These are phyloP conservation scores for Stemphylium vesicarium DNA, from an alignment of 2,329 filamentous ascomycete species.

Conservation along the genomic window DNA sequence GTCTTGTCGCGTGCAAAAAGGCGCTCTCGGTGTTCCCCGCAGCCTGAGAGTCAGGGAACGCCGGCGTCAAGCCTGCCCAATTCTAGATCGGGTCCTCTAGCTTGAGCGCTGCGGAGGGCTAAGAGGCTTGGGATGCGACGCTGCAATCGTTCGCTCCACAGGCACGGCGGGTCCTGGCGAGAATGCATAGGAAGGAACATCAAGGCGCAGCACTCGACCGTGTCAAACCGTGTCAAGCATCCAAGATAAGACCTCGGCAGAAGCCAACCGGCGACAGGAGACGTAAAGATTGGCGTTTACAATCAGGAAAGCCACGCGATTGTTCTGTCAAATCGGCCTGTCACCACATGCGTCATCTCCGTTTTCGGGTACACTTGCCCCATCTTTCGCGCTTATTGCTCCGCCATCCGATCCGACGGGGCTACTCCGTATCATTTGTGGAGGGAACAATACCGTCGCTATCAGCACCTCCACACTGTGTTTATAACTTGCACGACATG, in stretches of 20 bases:
- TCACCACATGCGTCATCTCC: slow-evolving; percentile 12
- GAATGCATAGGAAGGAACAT: background rate
- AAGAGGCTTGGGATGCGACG: slow-evolving; percentile 5
- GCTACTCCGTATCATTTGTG: slow-evolving; percentile 11
- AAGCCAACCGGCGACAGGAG: background rate
- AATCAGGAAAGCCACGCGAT: background rate
- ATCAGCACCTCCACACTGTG: background rate
- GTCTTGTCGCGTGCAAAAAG: slow-evolving; percentile 2
- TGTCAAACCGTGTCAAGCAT: slow-evolving; percentile 3
- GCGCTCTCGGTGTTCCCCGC: background rate
- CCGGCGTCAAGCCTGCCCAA: slow-evolving; percentile 4
- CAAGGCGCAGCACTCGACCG: background rate
- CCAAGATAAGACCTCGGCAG: slow-evolving; percentile 2
- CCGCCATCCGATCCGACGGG: slow-evolving; percentile 3
- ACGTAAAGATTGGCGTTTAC: background rate
- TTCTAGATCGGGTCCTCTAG: slow-evolving; percentile 1
- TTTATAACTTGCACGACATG: background rate
- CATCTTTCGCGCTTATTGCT: background rate
- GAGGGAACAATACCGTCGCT: background rate
- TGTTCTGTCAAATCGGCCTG: slow-evolving; percentile 3
- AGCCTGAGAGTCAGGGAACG: background rate
- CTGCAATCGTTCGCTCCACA: slow-evolving; percentile 13
- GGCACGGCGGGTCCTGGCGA: background rate
- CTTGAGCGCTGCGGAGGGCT: slow-evolving; percentile 1
- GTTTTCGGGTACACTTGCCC: slow-evolving; percentile 4